phyloP scores from a whole-genome alignment of 2,329 filamentous ascomycete genomes.

The Aschersonia sp. region DNA sequence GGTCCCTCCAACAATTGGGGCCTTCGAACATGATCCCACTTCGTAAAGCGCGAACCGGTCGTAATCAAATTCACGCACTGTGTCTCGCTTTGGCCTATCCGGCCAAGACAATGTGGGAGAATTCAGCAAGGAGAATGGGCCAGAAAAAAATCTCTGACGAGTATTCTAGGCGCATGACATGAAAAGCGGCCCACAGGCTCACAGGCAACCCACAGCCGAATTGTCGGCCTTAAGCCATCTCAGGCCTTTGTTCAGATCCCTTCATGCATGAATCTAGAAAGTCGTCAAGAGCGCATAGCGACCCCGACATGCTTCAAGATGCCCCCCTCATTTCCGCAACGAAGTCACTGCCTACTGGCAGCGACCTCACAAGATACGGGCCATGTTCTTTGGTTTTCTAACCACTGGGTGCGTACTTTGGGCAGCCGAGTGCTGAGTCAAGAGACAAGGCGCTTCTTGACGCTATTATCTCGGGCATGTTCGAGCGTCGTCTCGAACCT shows the following conservation, averaged over 20 bases:
- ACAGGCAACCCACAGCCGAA: too few species aligned
- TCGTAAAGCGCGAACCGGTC: background rate
- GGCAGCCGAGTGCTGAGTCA: background rate
- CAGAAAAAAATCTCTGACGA: too few species aligned
- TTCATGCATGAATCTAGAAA: too few species aligned
- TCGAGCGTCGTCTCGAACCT: background rate
- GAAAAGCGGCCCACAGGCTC: too few species aligned
- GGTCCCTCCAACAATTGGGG: background rate
- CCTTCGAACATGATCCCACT: background rate
- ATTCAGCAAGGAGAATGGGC: background rate
- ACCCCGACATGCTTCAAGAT: too few species aligned
- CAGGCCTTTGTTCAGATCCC: too few species aligned
- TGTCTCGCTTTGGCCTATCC: background rate
- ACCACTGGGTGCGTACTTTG: background rate
- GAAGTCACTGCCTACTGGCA: background rate
- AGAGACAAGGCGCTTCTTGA: background rate
- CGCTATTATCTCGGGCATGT: background rate
- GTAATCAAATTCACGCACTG: background rate
- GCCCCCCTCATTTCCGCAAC: too few species aligned
- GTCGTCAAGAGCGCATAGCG: too few species aligned
- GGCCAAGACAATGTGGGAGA: background rate
- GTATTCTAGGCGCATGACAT: too few species aligned
- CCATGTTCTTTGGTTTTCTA: background rate
- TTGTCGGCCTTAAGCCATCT: too few species aligned
- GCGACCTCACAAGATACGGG: background rate